These are phyloP conservation scores for Baorangia bicolor DNA, from an alignment of 768 basidiomycete genomes.

Conservation along the genomic window DNA sequence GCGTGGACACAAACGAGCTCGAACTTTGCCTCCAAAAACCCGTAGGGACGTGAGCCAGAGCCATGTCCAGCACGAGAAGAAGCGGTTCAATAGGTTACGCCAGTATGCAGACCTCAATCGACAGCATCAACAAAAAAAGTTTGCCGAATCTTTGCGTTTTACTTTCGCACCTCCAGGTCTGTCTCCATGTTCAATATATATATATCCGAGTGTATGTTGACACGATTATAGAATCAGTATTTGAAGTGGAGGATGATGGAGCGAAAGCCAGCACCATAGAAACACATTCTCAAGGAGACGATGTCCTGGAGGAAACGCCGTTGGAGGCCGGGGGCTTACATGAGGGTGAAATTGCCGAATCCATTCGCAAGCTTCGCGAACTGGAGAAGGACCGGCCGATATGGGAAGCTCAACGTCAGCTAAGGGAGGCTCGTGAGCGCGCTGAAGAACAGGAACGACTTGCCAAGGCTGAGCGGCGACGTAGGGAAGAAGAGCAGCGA, in stretches of 20 bases:
- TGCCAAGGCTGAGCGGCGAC: conserved; percentile 34
- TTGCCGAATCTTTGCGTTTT: conserved; percentile 39
- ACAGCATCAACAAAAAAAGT: conserved; percentile 36
- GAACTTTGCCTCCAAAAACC: conserved; percentile 47
- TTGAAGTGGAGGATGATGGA: conserved; percentile 16
- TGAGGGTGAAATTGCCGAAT: conserved; percentile 54
- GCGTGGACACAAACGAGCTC: conserved; percentile 43
- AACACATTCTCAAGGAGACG: conserved; percentile 2
- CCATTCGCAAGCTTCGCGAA: conserved; percentile 65
- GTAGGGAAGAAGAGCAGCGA: conserved; percentile 33
- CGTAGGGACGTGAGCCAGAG: conserved; percentile 41
- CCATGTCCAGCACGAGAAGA: conserved; percentile 40
- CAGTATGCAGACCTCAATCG: conserved; percentile 39
- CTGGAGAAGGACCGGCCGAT: conserved; percentile 62
- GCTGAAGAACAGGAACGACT: conserved; percentile 42
- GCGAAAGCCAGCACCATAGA: not conserved
- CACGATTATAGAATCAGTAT: conserved; percentile 4
- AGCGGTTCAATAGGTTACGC: conserved; percentile 42
- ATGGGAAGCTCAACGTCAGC: conserved; percentile 55
- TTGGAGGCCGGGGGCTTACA: conserved; percentile 39
- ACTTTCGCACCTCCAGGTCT: conserved; percentile 22
- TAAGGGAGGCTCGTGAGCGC: conserved; percentile 42
- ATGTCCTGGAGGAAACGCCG: not conserved
- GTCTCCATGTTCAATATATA: not conserved
- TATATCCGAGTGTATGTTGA: conserved; percentile 6